Base-by-base conservation (phyloP, 192 early-diverging fungal genomes). In the Paraglomus brasilianum region DNA sequence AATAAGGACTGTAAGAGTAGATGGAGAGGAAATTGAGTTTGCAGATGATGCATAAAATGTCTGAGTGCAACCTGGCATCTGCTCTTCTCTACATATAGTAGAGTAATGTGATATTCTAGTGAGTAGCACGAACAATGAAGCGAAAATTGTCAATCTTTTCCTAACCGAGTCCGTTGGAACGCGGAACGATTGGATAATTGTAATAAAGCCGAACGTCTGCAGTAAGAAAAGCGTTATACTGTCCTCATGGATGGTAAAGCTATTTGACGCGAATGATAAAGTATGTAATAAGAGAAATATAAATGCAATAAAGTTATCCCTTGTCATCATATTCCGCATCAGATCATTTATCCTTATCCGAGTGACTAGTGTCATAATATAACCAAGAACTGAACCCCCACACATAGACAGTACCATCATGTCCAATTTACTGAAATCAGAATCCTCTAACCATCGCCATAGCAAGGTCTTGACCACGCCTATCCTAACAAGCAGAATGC, bases 181-280 rank as follows among this genome's bases (percentile, higher is more conserved):
- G 5, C 65, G 65, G 62, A 77, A 62, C 41, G 72, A 72, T 49
- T 74, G 72, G 21, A 81, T 52, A 17, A 78, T 67, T 36, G 79
- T 72, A 69, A 77, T 69, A 39, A 84, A 39, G 4, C 84, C 82
- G 66, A 93, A 84, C 1, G 89, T 86, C 59, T 90, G 88, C 6
- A 88, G 56, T 14, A 93, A 75, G 70, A 87, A 89, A 0, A 83
- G 72, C 6, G 68, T 50, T 38, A 91, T 81, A 42, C 81, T 77
- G 69, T 97, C 94, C 78, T 98, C 95, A 81, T 82, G 88, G 39
- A 96, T 83, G 1, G 92, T 95, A 71, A 90, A 96, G 71, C 91
- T 94, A 78, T 98, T 94, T 7, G 95, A 96, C 0, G 85, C 87
- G 50, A 93, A 90, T 0, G 85, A 83, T 43, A 88, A 71, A 11